Conservation (phyloP, 2,329 filamentous ascomycete species). For the Keithomyces neogunnii region DNA sequence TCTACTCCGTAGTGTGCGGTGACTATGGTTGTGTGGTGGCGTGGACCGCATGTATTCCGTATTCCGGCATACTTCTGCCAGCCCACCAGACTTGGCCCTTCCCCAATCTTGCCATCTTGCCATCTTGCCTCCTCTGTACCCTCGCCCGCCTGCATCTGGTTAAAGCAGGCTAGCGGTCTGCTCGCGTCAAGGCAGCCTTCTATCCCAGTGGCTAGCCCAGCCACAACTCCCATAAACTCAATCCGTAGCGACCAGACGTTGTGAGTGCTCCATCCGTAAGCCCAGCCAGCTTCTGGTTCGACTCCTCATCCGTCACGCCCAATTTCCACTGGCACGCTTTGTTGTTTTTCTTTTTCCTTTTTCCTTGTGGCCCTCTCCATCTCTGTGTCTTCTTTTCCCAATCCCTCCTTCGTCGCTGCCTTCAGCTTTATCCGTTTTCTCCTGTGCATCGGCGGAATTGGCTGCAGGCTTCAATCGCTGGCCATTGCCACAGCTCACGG, state of each 20-base stretch:
- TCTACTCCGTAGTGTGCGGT: too few species aligned
- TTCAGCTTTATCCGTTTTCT: too few species aligned
- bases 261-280: neutral
- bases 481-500: neutral
- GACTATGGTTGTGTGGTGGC: too few species aligned
- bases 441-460: too few species aligned
- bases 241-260: neutral
- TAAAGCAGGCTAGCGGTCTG: slow-evolving; percentile 2
- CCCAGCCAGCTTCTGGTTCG: neutral
- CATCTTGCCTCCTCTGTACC: neutral
- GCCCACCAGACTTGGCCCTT: too few species aligned
- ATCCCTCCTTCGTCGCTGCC: slow-evolving; percentile 1
- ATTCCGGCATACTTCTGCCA: too few species aligned
- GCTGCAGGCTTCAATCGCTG: neutral
- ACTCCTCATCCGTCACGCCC: neutral
- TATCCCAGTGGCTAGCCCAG: neutral
- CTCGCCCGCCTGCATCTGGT: slow-evolving; percentile 3
- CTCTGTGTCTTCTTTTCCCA: neutral
- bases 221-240: neutral
- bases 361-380: neutral
- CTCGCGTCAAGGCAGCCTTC: neutral
- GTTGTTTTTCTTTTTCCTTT: slow-evolving; percentile 1
- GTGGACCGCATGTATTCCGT: too few species aligned
- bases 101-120: too few species aligned
- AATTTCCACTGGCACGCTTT: slow-evolving; percentile 2